These are phyloP conservation scores for Leishmania amazonensis DNA, from an alignment of 208 protist species.

Conservation along the genomic window DNA sequence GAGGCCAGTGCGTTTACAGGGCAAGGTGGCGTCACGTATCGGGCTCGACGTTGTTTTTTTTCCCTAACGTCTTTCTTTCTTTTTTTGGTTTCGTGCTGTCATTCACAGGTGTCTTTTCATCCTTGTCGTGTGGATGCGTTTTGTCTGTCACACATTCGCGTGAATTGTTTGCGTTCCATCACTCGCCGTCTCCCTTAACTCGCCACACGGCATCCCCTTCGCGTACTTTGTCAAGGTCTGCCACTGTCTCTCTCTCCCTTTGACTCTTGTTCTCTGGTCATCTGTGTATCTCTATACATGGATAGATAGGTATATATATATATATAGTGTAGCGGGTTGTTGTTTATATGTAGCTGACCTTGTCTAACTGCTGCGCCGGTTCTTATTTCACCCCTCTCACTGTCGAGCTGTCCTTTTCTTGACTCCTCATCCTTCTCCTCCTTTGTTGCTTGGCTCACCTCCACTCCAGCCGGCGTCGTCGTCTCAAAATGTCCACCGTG, in stretches of 20 bases:
- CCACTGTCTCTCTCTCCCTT: background rate
- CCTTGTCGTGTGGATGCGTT: background rate
- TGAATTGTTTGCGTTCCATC: background rate
- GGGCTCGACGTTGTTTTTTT: background rate
- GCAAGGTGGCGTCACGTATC: background rate
- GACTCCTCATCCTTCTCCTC: constrained; percentile 1
- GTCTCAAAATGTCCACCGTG: constrained; percentile 48
- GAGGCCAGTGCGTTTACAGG: background rate
- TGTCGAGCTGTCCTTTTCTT: constrained; percentile 7
- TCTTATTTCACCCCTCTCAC: background rate
- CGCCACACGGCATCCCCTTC: background rate
- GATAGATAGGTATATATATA: too few relatives aligned
- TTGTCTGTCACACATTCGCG: background rate
- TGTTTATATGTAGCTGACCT: background rate
- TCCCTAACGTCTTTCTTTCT: background rate
- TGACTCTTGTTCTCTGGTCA: background rate
- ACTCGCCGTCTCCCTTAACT: background rate
- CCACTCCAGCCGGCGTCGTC: background rate
- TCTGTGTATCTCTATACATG: background rate
- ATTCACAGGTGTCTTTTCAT: background rate
- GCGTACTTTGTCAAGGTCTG: background rate
- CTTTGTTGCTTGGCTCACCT: background rate
- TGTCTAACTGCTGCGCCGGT: background rate
- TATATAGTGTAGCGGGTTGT: too few relatives aligned
- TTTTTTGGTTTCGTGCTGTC: background rate